These are phyloP conservation scores for Cyclotella choctawhatcheeana DNA, from an alignment of 108 stramenopile species.

Conservation along the genomic window DNA sequence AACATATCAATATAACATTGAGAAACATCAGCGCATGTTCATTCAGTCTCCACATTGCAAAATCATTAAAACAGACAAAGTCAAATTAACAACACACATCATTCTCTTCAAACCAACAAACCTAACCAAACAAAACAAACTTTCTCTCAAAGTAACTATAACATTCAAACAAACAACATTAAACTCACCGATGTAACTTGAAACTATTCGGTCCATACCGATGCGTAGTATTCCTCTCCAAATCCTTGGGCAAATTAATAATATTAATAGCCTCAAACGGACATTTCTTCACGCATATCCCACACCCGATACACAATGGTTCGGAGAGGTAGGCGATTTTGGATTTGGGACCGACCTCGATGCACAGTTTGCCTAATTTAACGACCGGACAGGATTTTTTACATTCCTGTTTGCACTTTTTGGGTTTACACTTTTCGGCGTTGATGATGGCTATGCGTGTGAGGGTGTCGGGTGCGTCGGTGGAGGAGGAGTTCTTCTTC, in stretches of 20 bases:
- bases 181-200: no score
- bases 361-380: constrained; percentile 95
- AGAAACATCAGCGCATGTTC: no score
- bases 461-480: constrained; percentile 57
- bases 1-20: no score
- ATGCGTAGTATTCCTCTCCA: constrained; percentile 96
- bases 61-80: no score
- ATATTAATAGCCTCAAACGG: constrained; percentile 98
- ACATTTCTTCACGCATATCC: constrained; percentile 98
- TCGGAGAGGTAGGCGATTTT: constrained; percentile 93
- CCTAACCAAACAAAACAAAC: no score
- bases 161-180: no score
- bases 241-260: constrained; percentile 98
- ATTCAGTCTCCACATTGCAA: no score
- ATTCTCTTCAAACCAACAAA: no score
- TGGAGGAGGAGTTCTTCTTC: constrained; percentile 50
- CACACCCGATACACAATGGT: constrained; percentile 94
- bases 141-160: no score
- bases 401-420: constrained; percentile 97
- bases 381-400: constrained; percentile 97
- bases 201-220: constrained; percentile 99
- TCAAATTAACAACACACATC: no score
- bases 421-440: constrained; percentile 95
- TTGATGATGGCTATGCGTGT: constrained; percentile 96
- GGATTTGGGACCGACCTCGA: constrained; percentile 91